Evolutionary conservation across 768 basidiomycete genomes (phyloP).

Genomic region (Crepidotus variabilis): DNA sequence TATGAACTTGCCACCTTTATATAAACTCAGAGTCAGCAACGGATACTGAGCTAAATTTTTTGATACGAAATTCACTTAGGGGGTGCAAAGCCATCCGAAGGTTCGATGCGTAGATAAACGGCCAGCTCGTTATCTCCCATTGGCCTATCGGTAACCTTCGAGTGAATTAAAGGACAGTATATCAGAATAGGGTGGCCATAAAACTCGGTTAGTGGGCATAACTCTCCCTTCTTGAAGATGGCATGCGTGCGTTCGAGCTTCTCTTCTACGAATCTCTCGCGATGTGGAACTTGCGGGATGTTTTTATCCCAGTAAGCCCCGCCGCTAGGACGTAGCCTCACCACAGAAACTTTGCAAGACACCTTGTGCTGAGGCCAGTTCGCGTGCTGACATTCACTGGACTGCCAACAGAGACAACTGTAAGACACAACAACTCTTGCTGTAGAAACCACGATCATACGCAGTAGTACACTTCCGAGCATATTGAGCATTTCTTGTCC

Average conservation of each 20-base stretch:
- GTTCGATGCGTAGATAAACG: constrained; percentile 12
- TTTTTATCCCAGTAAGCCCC: background rate
- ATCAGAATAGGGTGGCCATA: constrained; percentile 13
- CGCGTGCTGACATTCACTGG: no score
- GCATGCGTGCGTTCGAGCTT: constrained; percentile 5
- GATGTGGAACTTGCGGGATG: background rate
- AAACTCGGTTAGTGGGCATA: constrained; percentile 13
- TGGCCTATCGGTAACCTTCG: background rate
- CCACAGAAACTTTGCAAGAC: no score
- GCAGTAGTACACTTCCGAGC: no score
- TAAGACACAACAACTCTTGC: no score
- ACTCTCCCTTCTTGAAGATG: constrained; percentile 14
- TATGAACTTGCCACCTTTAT: constrained; percentile 11
- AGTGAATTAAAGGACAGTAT: constrained; percentile 2
- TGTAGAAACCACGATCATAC: no score
- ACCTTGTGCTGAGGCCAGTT: no score
- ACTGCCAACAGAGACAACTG: no score
- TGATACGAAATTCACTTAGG: constrained; percentile 1
- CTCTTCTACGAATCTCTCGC: constrained; percentile 3
- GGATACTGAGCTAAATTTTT: background rate
- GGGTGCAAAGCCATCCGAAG: constrained; percentile 10
- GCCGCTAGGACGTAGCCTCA: background rate
- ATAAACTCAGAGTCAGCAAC: background rate
- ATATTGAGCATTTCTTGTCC: no score
- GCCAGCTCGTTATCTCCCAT: constrained; percentile 11